Percentiles rank a stretch among this genome's conserved stretches.
Evolutionary conservation across 768 basidiomycete species (phyloP).

Genomic region (Amanita exitialis): DNA sequence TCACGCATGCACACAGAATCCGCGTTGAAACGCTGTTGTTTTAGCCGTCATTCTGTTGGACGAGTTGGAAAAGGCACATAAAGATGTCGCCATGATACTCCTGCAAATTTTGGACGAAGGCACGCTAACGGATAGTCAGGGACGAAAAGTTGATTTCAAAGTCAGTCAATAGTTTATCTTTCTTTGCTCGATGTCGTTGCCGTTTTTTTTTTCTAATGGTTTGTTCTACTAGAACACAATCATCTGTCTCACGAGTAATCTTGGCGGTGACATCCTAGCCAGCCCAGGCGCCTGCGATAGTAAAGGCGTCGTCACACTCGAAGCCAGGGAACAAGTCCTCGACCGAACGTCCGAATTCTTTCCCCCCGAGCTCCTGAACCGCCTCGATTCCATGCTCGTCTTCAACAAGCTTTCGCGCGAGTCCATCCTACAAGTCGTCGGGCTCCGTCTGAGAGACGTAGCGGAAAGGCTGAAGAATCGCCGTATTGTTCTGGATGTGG

Average conservation of each 20-base stretch:
- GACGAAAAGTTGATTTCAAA: conserved; percentile 88
- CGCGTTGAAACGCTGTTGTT: not conserved
- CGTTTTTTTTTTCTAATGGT: not conserved
- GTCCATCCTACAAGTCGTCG: conserved; percentile 73
- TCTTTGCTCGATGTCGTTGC: too few relatives aligned
- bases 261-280: conserved; percentile 67
- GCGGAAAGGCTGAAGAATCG: conserved; percentile 51
- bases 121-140: conserved; percentile 82
- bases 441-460: conserved; percentile 67
- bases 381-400: conserved; percentile 78
- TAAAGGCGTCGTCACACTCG: conserved; percentile 50
- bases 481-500: conserved; percentile 64
- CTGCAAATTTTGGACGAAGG: conserved; percentile 91
- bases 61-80: conserved; percentile 91
- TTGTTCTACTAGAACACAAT: conserved; percentile 61
- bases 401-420: conserved; percentile 81
- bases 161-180: conserved; percentile 18
- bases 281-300: conserved; percentile 52
- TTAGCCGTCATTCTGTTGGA: conserved; percentile 71
- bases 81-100: conserved; percentile 87
- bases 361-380: conserved; percentile 85
- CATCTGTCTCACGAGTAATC: conserved; percentile 83
- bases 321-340: conserved; percentile 59
- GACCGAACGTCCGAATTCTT: conserved; percentile 71
- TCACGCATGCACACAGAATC: not conserved